phyloP scores from a whole-genome alignment of 371 early-diverging fungal genomes.

The Amoeboradix gromovi region DNA sequence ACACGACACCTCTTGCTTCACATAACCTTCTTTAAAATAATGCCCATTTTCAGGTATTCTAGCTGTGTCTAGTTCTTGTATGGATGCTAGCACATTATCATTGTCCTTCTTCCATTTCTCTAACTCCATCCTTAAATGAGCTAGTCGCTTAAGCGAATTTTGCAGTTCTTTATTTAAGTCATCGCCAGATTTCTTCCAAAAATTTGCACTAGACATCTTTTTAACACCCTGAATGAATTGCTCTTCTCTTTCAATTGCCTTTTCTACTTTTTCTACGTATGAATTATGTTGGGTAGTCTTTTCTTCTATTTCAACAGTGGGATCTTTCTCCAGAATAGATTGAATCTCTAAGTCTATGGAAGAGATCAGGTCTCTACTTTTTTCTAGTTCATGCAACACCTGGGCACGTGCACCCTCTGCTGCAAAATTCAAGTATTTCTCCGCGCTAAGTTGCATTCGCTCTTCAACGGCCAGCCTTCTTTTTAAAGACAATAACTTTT shows the following conservation, averaged over 20 bases:
- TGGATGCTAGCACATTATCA: background rate
- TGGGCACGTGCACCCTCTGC: background rate
- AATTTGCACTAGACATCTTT: background rate
- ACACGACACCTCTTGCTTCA: background rate
- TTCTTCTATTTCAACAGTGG: background rate
- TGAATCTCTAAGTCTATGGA: background rate
- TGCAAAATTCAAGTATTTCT: background rate
- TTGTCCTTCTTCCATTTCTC: background rate
- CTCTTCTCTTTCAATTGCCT: background rate
- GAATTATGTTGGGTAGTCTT: background rate
- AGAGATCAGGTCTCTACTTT: background rate
- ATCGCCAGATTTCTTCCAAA: conserved; percentile 1
- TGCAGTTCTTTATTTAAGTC: background rate
- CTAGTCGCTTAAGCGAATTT: background rate
- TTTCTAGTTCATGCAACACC: background rate
- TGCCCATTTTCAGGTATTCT: background rate
- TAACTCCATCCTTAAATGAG: background rate
- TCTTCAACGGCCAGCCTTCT: background rate
- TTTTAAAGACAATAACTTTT: background rate
- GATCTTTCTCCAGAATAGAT: background rate
- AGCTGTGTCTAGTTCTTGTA: background rate
- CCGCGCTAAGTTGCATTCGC: background rate
- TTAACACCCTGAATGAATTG: background rate
- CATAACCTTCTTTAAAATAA: background rate
- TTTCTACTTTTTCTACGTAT: background rate